These are phyloP conservation scores for Endotrypanum monterogeii DNA, from an alignment of 208 protist species.

Conservation along the genomic window DNA sequence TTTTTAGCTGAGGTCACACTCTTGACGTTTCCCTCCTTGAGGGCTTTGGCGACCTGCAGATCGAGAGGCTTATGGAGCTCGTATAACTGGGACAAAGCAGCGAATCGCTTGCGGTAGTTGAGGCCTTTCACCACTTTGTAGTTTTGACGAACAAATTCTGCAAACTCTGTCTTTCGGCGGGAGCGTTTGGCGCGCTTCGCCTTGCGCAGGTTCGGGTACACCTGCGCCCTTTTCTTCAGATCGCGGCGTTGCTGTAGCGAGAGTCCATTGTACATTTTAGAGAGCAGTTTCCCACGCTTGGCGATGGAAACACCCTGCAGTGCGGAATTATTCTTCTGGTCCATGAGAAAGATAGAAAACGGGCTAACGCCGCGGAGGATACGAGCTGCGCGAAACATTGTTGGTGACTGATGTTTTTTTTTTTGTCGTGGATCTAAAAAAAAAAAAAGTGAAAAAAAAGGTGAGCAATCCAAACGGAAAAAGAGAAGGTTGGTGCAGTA, in stretches of 20 bases:
- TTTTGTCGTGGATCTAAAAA: not conserved
- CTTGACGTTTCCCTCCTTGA: conserved; percentile 38
- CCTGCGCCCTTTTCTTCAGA: conserved; percentile 64
- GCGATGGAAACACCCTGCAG: conserved; percentile 71
- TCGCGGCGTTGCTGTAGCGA: conserved; percentile 52
- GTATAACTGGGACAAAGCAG: conserved; percentile 79
- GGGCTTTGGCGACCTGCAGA: conserved; percentile 50
- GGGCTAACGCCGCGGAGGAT: conserved; percentile 75
- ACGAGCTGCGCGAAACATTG: conserved; percentile 69
- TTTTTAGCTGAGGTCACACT: conserved; percentile 33
- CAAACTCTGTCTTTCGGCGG: conserved; percentile 51
- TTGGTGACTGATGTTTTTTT: not conserved
- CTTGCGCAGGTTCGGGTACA: conserved; percentile 55
- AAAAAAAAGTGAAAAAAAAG: conserved; percentile 3
- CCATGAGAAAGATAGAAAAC: conserved; percentile 89
- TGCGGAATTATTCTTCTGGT: conserved; percentile 83
- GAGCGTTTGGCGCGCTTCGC: conserved; percentile 17
- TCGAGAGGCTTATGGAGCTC: conserved; percentile 75
- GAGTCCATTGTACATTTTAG: conserved; percentile 87
- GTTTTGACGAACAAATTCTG: conserved; percentile 76
- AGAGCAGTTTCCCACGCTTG: conserved; percentile 63
- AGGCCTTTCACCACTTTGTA: conserved; percentile 70
- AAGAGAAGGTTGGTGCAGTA: not conserved
- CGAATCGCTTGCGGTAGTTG: conserved; percentile 68
- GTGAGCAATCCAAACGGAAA: too few relatives aligned